Conservation (phyloP, 2,329 filamentous ascomycete genomes). For the Aspergillus thermomutatus region DNA sequence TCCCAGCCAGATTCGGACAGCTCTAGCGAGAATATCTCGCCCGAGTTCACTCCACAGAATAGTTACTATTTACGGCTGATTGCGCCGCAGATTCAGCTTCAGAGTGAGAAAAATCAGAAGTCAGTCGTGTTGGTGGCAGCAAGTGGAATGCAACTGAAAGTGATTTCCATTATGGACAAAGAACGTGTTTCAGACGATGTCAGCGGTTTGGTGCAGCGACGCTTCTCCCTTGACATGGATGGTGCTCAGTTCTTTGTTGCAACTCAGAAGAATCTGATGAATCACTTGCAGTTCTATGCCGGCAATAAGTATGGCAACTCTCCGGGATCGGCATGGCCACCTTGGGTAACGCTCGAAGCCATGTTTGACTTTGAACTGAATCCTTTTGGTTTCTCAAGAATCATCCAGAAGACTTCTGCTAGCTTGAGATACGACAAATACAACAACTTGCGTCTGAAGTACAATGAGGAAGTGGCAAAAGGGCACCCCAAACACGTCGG, state of each 20-base stretch:
- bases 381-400: constrained; percentile 95
- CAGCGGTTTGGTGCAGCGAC: constrained; percentile 89
- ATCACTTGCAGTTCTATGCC: constrained; percentile 87
- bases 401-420: constrained; percentile 94
- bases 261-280: constrained; percentile 85
- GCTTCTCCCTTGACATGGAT: constrained; percentile 94
- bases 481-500: constrained; percentile 49
- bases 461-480: constrained; percentile 85
- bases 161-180: constrained; percentile 97
- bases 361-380: constrained; percentile 96
- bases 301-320: constrained; percentile 89
- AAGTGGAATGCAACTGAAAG: constrained; percentile 97
- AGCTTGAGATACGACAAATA: constrained; percentile 95
- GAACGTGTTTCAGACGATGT: constrained; percentile 87
- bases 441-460: constrained; percentile 94
- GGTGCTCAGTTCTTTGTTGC: constrained; percentile 98
- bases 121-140: constrained; percentile 95
- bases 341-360: constrained; percentile 96
- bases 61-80: constrained; percentile 94
- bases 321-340: constrained; percentile 84
- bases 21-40: constrained; percentile 71
- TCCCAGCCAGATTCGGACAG: constrained; percentile 42
- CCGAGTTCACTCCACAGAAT: constrained; percentile 86
- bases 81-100: constrained; percentile 94
- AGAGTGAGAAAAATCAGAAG: constrained; percentile 97